Conservation (phyloP, 345 rosid genomes). For the Raphanus sativus region DNA sequence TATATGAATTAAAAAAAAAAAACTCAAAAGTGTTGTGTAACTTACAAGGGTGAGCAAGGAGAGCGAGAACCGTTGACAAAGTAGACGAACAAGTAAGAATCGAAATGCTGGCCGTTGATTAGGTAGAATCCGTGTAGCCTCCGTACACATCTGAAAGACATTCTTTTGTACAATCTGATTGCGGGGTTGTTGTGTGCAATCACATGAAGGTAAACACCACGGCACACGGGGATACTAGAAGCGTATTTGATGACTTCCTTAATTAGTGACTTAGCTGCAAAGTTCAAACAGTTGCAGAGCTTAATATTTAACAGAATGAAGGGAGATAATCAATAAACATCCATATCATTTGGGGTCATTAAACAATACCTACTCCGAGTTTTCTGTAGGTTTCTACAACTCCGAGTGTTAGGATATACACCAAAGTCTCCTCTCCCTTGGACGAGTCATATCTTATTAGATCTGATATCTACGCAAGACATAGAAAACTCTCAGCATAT, state of each 20-base stretch:
- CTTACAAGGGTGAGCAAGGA: constrained; percentile 91
- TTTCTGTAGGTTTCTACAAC: constrained; percentile 78
- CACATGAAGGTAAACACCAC: constrained; percentile 92
- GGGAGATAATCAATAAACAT: not conserved
- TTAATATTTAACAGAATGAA: constrained; percentile 13
- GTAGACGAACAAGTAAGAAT: constrained; percentile 82
- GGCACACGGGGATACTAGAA: constrained; percentile 58
- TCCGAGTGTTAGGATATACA: constrained; percentile 89
- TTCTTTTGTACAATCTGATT: constrained; percentile 78
- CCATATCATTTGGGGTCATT: not conserved
- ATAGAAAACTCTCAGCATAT: constrained; percentile 5
- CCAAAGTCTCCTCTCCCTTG: constrained; percentile 71
- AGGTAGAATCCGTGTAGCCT: constrained; percentile 71
- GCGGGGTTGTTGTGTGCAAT: constrained; percentile 88
- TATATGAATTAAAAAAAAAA: constrained; percentile 4
- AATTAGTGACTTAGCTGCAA: constrained; percentile 74
- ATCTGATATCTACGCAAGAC: constrained; percentile 67
- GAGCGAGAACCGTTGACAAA: constrained; percentile 78
- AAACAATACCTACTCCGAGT: constrained; percentile 68
- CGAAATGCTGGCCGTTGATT: constrained; percentile 79
- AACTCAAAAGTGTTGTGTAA: constrained; percentile 1
- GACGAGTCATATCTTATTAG: constrained; percentile 65
- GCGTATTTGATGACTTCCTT: constrained; percentile 74
- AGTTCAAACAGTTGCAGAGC: not conserved
- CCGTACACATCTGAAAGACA: constrained; percentile 76